These are phyloP conservation scores for Cercospora zeina DNA, from an alignment of 2,329 filamentous ascomycete genomes.

Conservation along the genomic window DNA sequence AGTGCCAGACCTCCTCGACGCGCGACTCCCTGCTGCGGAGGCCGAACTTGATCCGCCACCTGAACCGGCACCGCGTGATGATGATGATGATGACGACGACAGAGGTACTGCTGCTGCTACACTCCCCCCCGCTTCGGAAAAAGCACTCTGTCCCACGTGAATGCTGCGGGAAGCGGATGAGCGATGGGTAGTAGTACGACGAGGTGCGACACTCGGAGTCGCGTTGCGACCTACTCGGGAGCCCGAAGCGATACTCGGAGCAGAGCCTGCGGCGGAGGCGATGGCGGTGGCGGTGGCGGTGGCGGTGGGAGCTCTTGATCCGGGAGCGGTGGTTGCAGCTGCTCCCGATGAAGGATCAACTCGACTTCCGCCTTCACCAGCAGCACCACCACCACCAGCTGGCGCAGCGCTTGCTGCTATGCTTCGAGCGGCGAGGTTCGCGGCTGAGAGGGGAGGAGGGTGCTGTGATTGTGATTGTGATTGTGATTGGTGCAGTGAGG, in stretches of 20 bases:
- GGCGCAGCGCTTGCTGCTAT: neutral
- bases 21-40: neutral
- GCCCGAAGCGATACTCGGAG: neutral
- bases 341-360: neutral
- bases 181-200: neutral
- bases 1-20: no score
- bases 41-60: no score
- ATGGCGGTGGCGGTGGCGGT: no score
- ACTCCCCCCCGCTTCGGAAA: neutral
- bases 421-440: no score
- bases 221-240: neutral
- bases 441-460: neutral
- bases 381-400: neutral
- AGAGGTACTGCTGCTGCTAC: no score
- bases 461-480: neutral
- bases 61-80: neutral
- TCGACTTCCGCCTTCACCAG: neutral
- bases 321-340: neutral
- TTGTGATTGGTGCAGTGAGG: neutral
- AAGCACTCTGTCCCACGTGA: neutral
- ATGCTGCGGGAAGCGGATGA: neutral
- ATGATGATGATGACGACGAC: neutral
- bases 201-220: neutral
- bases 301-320: neutral
- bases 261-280: no score